Base-by-base conservation (phyloP, 2,329 filamentous ascomycete genomes). In the Clonostachys rhizophaga region DNA sequence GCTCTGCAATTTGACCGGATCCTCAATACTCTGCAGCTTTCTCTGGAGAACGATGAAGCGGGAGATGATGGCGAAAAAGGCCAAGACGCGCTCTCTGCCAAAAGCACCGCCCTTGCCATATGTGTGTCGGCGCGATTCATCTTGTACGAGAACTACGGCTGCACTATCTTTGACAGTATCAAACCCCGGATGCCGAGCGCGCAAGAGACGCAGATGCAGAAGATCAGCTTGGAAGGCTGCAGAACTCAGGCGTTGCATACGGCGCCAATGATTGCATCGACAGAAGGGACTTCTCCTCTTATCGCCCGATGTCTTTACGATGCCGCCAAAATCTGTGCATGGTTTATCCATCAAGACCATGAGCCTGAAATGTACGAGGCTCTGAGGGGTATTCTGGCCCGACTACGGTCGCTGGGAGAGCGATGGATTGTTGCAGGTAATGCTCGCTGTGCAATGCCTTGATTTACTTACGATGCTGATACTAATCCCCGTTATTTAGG, bases 81-180 rank as follows among this genome's bases (percentile, higher is more conserved):
- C 13, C 36, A 18, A 39, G 17, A n/a, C 3, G 11, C 36, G 10
- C 36, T n/a, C 36, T 39, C 17, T 18, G 17, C 36, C 5, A n/a
- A 39, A n/a, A n/a, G 8, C 36, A 18, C 12, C 36, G 5, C 7
- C 18, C 12, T 55, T 2, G 47, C 51, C 8, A 12, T 53, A 0
- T 53, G 50, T 39, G 45, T 17, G n/a, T 51, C 49, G 3, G 50
- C 53, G 3, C 42, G 55, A 5, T 42, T 54, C 13, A 34, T 52
- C 4, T 35, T 57, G 6, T 56, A 53, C 46, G 49, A 50, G n/a
- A 40, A 44, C 11, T 58, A 56, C 16, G 50, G 34, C 9, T 55
- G 54, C 42, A 56, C 55, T 9, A 47, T 52, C 24, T 46, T 49
- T 10, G n/a, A 14, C 3, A 30, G 13, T 2, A 36, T 46, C 6